phyloP scores from a whole-genome alignment of 2,329 filamentous ascomycete genomes.

The Alternaria sp. region DNA sequence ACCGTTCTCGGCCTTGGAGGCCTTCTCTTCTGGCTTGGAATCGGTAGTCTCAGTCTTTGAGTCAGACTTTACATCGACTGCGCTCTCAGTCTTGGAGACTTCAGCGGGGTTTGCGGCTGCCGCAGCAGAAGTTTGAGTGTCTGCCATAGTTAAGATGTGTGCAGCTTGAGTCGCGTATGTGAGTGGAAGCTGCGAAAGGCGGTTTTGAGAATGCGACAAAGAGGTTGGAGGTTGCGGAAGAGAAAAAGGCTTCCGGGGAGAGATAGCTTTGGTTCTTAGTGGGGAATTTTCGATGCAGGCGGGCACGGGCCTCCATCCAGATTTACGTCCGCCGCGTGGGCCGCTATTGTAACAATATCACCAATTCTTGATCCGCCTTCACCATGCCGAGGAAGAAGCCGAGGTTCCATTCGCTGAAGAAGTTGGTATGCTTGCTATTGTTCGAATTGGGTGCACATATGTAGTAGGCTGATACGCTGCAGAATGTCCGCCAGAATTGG shows the following conservation, averaged over 20 bases:
- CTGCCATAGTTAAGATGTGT: slow-evolving; percentile 31
- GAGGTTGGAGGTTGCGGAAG: slow-evolving; percentile 2
- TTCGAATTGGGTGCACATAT: not conserved
- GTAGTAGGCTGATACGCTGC: slow-evolving; percentile 27
- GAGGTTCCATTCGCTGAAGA: slow-evolving; percentile 72
- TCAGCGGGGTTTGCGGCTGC: slow-evolving; percentile 33
- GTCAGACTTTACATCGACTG: slow-evolving; percentile 23
- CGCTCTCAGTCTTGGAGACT: slow-evolving; percentile 24
- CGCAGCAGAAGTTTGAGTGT: slow-evolving; percentile 31
- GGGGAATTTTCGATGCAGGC: slow-evolving; percentile 24
- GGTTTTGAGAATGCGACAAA: slow-evolving; percentile 3
- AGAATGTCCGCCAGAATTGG: slow-evolving; percentile 97
- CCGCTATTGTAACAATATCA: slow-evolving; percentile 15
- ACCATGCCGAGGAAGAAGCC: slow-evolving; percentile 56
- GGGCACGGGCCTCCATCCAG: slow-evolving; percentile 15
- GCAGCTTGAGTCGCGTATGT: slow-evolving; percentile 20
- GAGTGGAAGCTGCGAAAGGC: slow-evolving; percentile 6
- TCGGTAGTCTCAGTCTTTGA: slow-evolving; percentile 23
- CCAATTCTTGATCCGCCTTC: slow-evolving; percentile 24
- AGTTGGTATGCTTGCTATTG: slow-evolving; percentile 63
- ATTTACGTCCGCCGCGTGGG: slow-evolving; percentile 13
- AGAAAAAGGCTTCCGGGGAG: slow-evolving; percentile 16
- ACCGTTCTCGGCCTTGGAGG: slow-evolving; percentile 17
- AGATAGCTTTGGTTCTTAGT: slow-evolving; percentile 20
- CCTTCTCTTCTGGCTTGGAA: slow-evolving; percentile 10